A percentile compares a stretch with the other conserved stretches of the same genome.
Evolutionary conservation across 2,329 filamentous ascomycete species (phyloP).

Genomic region (Diaporthe velutina): DNA sequence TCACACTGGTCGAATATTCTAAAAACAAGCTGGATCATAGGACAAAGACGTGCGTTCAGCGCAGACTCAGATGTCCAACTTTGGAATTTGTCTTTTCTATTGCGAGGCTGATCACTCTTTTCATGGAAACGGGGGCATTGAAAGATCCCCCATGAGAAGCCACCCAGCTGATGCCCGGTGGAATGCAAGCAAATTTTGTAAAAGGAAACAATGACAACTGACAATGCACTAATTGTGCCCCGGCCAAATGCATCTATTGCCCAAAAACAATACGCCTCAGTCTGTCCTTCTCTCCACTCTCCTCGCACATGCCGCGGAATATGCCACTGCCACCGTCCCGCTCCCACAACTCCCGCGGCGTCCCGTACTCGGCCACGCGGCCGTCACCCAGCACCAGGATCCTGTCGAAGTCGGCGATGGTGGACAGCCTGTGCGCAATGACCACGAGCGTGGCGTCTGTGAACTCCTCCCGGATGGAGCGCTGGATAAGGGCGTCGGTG

Average conservation of each 20-base stretch:
- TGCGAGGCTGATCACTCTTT: background rate
- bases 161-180: background rate
- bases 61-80: background rate
- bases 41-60: background rate
- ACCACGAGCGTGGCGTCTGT: slow-evolving; percentile 77
- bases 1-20: background rate
- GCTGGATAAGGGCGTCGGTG: slow-evolving; percentile 81
- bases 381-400: slow-evolving; percentile 80
- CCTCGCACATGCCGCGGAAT: slow-evolving; percentile 74
- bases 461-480: slow-evolving; percentile 79
- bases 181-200: slow-evolving; percentile 1
- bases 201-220: background rate
- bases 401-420: slow-evolving; percentile 82
- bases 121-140: background rate
- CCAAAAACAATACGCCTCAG: slow-evolving; percentile 60
- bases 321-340: slow-evolving; percentile 58
- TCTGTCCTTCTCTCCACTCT: slow-evolving; percentile 70
- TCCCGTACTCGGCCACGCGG: slow-evolving; percentile 75
- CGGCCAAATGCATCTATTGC: slow-evolving; percentile 28
- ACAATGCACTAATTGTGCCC: background rate
- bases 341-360: slow-evolving; percentile 72
- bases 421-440: slow-evolving; percentile 82
- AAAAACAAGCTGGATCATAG: background rate
- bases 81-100: background rate
- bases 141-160: background rate